Percentiles rank a stretch among this genome's conserved stretches.
Evolutionary conservation across 1,284 basidiomycete genomes (phyloP).

Genomic region (Ustilago curta): DNA sequence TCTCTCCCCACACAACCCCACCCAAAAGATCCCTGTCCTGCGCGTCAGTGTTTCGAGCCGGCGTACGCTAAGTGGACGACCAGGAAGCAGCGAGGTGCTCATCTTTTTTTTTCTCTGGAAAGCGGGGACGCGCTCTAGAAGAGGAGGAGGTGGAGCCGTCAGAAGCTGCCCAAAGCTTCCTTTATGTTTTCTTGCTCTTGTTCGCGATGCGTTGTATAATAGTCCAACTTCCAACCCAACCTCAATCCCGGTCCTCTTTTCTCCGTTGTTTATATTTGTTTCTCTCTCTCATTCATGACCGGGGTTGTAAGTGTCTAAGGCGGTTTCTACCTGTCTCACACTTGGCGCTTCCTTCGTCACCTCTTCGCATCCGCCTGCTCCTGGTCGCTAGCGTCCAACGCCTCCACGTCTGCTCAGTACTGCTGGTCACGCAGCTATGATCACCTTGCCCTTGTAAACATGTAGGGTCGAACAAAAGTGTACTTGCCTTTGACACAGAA

Average conservation of each 20-base stretch:
- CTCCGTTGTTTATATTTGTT: conserved; percentile 1
- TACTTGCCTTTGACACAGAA: neutral
- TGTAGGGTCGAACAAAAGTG: neutral
- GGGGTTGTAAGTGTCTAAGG: conserved; percentile 27
- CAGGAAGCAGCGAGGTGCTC: conserved; percentile 8
- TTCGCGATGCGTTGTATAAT: conserved; percentile 43
- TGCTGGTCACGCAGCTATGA: conserved; percentile 2
- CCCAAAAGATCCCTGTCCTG: conserved; percentile 30
- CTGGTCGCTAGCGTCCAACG: neutral
- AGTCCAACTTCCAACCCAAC: conserved; percentile 7
- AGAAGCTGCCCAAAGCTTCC: conserved; percentile 1
- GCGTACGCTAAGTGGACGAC: conserved; percentile 3
- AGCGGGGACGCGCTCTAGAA: neutral
- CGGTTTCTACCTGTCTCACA: conserved; percentile 5
- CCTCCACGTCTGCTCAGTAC: neutral
- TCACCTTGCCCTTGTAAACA: neutral
- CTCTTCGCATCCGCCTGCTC: conserved; percentile 6
- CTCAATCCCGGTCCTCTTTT: conserved; percentile 4
- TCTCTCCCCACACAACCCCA: neutral
- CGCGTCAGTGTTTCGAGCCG: conserved; percentile 6
- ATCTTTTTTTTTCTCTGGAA: neutral
- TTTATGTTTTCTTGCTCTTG: conserved; percentile 10
- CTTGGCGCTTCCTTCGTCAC: conserved; percentile 1
- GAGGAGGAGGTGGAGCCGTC: conserved; percentile 2
- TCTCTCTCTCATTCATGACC: neutral